Base-by-base conservation (phyloP, 176 grass and related monocot genomes). In the Otatea glauca region DNA sequence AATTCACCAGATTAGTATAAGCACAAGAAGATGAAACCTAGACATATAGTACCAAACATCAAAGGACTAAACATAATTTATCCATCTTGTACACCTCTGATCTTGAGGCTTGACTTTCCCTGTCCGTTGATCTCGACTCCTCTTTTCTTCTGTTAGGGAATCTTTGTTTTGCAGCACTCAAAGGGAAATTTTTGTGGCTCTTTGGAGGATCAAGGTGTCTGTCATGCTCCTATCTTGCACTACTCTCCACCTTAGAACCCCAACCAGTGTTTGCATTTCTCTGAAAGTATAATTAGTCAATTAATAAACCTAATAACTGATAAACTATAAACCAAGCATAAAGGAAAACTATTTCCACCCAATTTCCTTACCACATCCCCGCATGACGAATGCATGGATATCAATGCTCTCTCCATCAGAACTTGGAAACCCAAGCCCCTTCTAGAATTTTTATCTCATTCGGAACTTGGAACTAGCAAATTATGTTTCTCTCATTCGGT, bases 351-450 rank as follows among this genome's bases (percentile, higher is more conserved):
- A 84, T 88, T 72, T 56, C 7, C 27, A 86, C 0, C 56, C 10
- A 78, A 45, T 65, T 48, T n/a, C 43, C 87, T 90, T 90, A 98
- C 96, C 84, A 98, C 89, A 76, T 89, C 83, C 27, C 91, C 96
- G 80, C 93, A 95, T 35, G 96, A 98, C 4, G 96, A 98, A 90
- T 98, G 96, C 96, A 95, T 98, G 17, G 96, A 94, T 77, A 98
- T 62, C 73, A 98, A 88, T 68, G 93, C 96, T 93, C 96, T 95
- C 87, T 98, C 96, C 27, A 98, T 80, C 65, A 98, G n/a, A n/a
- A n/a, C n/a, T n/a, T n/a, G n/a, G n/a, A n/a, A n/a, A n/a, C n/a
- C n/a, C n/a, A n/a, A n/a, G n/a, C n/a, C n/a, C n/a, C n/a, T n/a
- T n/a, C n/a, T n/a, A n/a, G n/a, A n/a, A n/a, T n/a, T n/a, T n/a